These are phyloP conservation scores for Phytophthora pluvialis DNA, from an alignment of 352 stramenopile species.

Conservation along the genomic window DNA sequence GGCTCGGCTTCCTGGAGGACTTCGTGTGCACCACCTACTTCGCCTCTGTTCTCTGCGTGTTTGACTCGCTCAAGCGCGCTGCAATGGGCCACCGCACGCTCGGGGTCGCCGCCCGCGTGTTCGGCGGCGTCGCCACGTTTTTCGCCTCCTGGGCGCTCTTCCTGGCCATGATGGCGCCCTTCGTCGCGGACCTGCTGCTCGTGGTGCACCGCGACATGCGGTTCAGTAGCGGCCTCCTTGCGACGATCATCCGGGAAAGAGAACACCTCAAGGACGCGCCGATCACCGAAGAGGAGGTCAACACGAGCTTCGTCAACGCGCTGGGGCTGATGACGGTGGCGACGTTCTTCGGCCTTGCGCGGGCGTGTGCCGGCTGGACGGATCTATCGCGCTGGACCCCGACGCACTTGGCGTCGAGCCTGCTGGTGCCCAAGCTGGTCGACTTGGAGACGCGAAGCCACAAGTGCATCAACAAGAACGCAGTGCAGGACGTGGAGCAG, in stretches of 20 bases:
- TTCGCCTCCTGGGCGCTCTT: conserved; percentile 22
- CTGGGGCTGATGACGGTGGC: conserved; percentile 17
- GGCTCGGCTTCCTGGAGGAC: conserved; percentile 30
- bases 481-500: conserved; percentile 16
- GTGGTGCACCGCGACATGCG: conserved; percentile 30
- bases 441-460: conserved; percentile 17
- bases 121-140: conserved; percentile 14
- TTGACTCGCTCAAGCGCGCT: conserved; percentile 22
- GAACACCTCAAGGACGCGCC: conserved; percentile 40
- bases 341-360: conserved; percentile 24
- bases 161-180: conserved; percentile 27
- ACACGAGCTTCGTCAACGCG: conserved; percentile 18
- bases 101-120: background rate
- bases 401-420: conserved; percentile 16
- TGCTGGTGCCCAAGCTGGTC: conserved; percentile 20
- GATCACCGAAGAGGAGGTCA: conserved; percentile 23
- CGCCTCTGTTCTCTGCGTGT: conserved; percentile 20
- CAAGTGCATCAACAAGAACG: conserved; percentile 31
- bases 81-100: conserved; percentile 1
- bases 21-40: conserved; percentile 43
- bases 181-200: conserved; percentile 31
- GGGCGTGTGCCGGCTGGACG: conserved; percentile 12
- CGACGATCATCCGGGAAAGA: conserved; percentile 33
- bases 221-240: conserved; percentile 36
- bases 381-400: conserved; percentile 27